phyloP scores from a whole-genome alignment of 2,329 filamentous ascomycete species.

The Westerdykella ornata region DNA sequence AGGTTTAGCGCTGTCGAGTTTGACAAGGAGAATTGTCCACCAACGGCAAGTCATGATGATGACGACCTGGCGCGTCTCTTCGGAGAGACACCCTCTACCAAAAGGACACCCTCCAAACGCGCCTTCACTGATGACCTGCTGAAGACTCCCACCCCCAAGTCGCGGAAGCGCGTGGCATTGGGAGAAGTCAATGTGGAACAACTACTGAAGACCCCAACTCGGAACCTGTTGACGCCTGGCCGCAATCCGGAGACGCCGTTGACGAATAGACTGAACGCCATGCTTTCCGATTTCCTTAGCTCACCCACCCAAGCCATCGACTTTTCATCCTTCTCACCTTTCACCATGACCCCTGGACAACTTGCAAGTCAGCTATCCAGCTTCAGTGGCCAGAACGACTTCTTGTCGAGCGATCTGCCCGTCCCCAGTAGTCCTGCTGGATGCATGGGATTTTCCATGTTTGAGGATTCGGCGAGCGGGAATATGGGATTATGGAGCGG shows the following conservation, averaged over 20 bases:
- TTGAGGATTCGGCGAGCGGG: constrained; percentile 34
- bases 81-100: constrained; percentile 54
- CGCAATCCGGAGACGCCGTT: constrained; percentile 49
- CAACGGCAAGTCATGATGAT: constrained; percentile 31
- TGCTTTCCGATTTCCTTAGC: constrained; percentile 43
- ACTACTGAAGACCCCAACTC: constrained; percentile 30
- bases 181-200: constrained; percentile 12
- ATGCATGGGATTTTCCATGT: constrained; percentile 29
- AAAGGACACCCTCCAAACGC: constrained; percentile 54
- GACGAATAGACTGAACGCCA: constrained; percentile 56
- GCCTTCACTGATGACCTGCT: constrained; percentile 45
- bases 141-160: constrained; percentile 41
- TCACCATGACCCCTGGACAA: constrained; percentile 17
- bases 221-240: constrained; percentile 16
- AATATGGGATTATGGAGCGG: constrained; percentile 31
- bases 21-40: constrained; percentile 54
- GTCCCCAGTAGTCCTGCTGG: constrained; percentile 31
- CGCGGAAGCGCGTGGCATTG: constrained; percentile 27
- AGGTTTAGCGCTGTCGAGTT: constrained; percentile 13
- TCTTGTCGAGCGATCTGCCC: constrained; percentile 34
- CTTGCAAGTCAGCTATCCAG: constrained; percentile 1
- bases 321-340: constrained; percentile 32
- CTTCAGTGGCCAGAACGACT: constrained; percentile 18
- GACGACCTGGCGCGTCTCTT: constrained; percentile 61
- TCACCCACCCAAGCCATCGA: constrained; percentile 25